Evolutionary conservation across 495 filamentous ascomycete species (phyloP).

Genomic region (Talaromyces liani): DNA sequence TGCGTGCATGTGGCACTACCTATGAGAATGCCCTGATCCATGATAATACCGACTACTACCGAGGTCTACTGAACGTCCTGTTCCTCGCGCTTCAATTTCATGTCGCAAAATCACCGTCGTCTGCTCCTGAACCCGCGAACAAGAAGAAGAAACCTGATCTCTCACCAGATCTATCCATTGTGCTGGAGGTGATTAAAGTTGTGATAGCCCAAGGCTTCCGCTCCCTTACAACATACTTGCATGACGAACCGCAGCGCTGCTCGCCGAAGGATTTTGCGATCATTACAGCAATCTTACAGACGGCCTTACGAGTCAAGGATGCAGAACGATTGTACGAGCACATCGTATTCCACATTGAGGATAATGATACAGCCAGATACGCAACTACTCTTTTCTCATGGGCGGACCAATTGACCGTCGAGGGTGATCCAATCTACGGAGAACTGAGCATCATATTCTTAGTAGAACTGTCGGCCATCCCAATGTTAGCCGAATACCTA

Average conservation of each 20-base stretch:
- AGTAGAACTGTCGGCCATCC: conserved; percentile 75
- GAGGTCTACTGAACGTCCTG: conserved; percentile 74
- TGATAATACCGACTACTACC: conserved; percentile 65
- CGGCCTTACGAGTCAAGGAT: conserved; percentile 58
- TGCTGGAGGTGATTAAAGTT: conserved; percentile 66
- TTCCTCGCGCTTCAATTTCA: conserved; percentile 73
- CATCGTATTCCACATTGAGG: conserved; percentile 57
- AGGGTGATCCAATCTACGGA: conserved; percentile 88
- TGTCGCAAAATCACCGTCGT: conserved; percentile 19
- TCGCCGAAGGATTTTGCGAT: conserved; percentile 70
- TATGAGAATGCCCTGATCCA: conserved; percentile 54
- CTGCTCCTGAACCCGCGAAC: conserved; percentile 25
- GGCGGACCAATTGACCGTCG: conserved; percentile 66
- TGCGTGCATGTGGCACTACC: conserved; percentile 54
- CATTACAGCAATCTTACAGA: conserved; percentile 82
- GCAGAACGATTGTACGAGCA: conserved; percentile 43
- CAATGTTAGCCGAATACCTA: conserved; percentile 78
- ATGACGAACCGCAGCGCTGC: conserved; percentile 49
- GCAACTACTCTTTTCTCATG: conserved; percentile 88
- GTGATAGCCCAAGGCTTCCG: conserved; percentile 78
- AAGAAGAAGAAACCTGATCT: conserved; percentile 26
- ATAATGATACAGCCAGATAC: conserved; percentile 61
- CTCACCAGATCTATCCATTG: conserved; percentile 37
- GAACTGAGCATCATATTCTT: conserved; percentile 83
- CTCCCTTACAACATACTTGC: conserved; percentile 65